phyloP scores from a whole-genome alignment of 148 eudicot species.

The Silene uniflora region DNA sequence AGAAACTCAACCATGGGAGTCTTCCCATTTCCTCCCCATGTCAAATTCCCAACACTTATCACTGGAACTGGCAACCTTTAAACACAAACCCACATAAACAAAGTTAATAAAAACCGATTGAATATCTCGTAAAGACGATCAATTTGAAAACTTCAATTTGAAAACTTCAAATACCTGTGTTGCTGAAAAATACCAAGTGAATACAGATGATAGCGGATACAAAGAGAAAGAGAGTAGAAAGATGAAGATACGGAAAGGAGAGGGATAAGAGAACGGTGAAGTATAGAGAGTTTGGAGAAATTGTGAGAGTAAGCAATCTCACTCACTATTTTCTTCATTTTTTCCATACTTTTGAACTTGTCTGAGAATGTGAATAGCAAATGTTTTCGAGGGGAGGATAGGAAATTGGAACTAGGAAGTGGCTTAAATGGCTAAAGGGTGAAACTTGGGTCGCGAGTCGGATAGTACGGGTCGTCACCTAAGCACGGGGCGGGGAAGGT shows the following conservation, averaged over 20 bases:
- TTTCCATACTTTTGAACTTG: constrained; percentile 51
- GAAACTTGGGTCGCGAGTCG: no score
- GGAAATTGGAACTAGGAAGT: no score
- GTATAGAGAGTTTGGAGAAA: constrained; percentile 37
- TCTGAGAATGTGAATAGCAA: no score
- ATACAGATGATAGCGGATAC: constrained; percentile 51
- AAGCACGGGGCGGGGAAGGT: no score
- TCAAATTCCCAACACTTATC: constrained; percentile 89
- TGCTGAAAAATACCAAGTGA: constrained; percentile 33
- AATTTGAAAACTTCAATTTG: no score
- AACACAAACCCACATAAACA: neutral
- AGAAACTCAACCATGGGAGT: constrained; percentile 97
- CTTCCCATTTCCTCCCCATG: constrained; percentile 99
- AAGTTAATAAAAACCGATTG: no score
- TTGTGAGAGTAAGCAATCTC: constrained; percentile 54
- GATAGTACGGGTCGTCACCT: no score
- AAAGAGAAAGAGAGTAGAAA: constrained; percentile 49
- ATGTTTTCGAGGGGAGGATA: no score
- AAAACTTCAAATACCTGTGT: no score
- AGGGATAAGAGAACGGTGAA: constrained; percentile 58
- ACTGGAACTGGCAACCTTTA: constrained; percentile 85
- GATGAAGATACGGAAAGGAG: constrained; percentile 54
- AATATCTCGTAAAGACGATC: no score
- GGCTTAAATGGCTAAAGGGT: no score
- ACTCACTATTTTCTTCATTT: constrained; percentile 50